These are phyloP conservation scores for Coemansia sp. DNA, from an alignment of 192 early-diverging fungal species.

Conservation along the genomic window DNA sequence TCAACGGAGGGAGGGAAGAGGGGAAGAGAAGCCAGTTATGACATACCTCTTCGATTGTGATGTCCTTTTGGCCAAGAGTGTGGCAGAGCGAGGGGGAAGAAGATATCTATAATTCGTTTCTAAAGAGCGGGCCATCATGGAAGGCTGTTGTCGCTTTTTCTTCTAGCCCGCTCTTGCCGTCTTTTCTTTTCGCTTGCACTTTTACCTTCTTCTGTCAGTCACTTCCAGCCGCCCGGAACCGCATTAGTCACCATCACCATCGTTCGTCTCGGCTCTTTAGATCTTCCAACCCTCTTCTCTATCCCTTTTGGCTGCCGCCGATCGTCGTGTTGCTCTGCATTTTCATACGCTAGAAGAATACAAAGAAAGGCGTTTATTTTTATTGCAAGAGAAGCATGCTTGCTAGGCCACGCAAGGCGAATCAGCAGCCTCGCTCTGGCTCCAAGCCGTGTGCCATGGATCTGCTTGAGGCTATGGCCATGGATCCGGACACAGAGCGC, in stretches of 20 bases:
- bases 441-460: slow-evolving; percentile 14
- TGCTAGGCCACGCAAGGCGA: slow-evolving; percentile 16
- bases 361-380: neutral
- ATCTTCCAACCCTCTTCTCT: neutral
- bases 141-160: too few relatives aligned
- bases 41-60: too few relatives aligned
- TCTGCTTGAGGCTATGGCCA: slow-evolving; percentile 26
- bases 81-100: too few relatives aligned
- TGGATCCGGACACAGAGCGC: slow-evolving; percentile 19
- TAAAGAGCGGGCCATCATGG: too few relatives aligned
- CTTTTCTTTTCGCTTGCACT: too few relatives aligned
- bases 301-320: neutral
- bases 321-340: neutral
- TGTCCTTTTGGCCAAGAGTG: too few relatives aligned
- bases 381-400: slow-evolving; percentile 15
- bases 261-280: neutral
- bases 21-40: too few relatives aligned
- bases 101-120: too few relatives aligned
- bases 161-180: neutral
- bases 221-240: too few relatives aligned
- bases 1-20: too few relatives aligned
- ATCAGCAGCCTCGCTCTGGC: neutral
- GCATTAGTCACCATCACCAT: neutral
- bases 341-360: neutral
- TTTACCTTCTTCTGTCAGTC: too few relatives aligned